Evolutionary conservation across 1,139 yeast species (phyloP).

Genomic region (Blastobotrys raffinosifermentans): DNA sequence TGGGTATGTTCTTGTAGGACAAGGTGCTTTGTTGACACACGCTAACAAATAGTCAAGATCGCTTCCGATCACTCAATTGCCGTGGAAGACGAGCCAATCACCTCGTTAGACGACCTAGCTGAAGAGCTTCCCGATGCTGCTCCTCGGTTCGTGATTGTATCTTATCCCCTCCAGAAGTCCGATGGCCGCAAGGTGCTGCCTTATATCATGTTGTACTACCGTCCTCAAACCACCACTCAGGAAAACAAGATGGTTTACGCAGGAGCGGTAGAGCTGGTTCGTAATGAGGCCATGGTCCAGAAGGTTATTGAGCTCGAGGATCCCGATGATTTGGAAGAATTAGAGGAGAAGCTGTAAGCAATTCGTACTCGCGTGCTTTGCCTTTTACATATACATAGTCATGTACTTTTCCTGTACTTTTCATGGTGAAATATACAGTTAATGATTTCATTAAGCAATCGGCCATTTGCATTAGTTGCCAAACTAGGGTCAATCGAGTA

Average conservation of each 20-base stretch:
- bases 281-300: constrained; percentile 71
- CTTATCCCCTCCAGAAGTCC: constrained; percentile 62
- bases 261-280: constrained; percentile 74
- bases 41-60: background rate
- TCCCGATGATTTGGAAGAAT: constrained; percentile 28
- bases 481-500: too few species aligned
- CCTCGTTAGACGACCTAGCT: constrained; percentile 47
- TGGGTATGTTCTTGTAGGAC: constrained; percentile 39
- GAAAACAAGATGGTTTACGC: constrained; percentile 82
- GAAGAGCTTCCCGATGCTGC: constrained; percentile 79
- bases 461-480: too few species aligned
- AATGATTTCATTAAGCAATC: too few species aligned
- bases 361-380: too few species aligned
- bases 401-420: too few species aligned
- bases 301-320: constrained; percentile 35
- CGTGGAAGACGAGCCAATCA: constrained; percentile 13
- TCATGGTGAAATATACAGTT: too few species aligned
- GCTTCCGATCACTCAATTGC: background rate
- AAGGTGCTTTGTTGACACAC: constrained; percentile 2
- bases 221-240: constrained; percentile 78
- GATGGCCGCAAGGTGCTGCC: constrained; percentile 78
- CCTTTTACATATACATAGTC: too few species aligned
- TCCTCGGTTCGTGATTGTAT: constrained; percentile 69
- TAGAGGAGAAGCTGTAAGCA: constrained; percentile 4
- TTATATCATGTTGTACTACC: constrained; percentile 72